phyloP scores from a whole-genome alignment of 495 filamentous ascomycete genomes.

The Amorphotheca resinae region DNA sequence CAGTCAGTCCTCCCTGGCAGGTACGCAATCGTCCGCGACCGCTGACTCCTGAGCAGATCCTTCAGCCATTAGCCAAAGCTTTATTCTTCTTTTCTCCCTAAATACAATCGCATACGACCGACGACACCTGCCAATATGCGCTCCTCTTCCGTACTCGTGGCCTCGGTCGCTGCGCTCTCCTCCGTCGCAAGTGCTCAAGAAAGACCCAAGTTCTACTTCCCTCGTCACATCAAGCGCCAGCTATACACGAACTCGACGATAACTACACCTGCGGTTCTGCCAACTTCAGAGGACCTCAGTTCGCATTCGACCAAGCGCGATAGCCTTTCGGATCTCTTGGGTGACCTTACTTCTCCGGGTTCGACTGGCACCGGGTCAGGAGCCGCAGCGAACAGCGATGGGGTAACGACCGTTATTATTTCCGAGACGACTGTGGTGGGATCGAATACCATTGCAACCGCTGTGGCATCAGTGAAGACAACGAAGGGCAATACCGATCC shows the following conservation, averaged over 20 bases:
- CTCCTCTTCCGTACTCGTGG: conserved; percentile 36
- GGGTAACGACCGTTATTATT: conserved; percentile 21
- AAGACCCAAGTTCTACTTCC: conserved; percentile 45
- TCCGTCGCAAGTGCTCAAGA: conserved; percentile 29
- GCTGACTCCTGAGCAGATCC: conserved; percentile 22
- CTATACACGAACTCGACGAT: conserved; percentile 34
- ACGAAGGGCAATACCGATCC: conserved; percentile 6
- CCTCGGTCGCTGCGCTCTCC: conserved; percentile 38
- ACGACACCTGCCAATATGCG: conserved; percentile 21
- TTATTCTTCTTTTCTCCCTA: conserved; percentile 6
- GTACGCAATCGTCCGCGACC: conserved; percentile 12
- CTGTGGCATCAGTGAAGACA: conserved; percentile 1
- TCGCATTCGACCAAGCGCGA: conserved; percentile 8
- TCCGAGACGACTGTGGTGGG: conserved; percentile 16
- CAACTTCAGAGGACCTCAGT: conserved; percentile 3
- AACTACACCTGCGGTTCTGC: conserved; percentile 21
- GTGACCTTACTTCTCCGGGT: not conserved
- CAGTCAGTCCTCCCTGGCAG: conserved; percentile 25
- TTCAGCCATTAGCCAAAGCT: conserved; percentile 6
- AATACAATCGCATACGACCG: conserved; percentile 14
- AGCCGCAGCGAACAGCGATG: conserved; percentile 1
- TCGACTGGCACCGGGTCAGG: conserved; percentile 1
- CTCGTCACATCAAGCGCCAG: conserved; percentile 45
- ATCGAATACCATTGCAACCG: not conserved
- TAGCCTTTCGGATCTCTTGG: conserved; percentile 14